Evolutionary conservation across 495 filamentous ascomycete species (phyloP).

Genomic region (Antarctomyces pellizariae): DNA sequence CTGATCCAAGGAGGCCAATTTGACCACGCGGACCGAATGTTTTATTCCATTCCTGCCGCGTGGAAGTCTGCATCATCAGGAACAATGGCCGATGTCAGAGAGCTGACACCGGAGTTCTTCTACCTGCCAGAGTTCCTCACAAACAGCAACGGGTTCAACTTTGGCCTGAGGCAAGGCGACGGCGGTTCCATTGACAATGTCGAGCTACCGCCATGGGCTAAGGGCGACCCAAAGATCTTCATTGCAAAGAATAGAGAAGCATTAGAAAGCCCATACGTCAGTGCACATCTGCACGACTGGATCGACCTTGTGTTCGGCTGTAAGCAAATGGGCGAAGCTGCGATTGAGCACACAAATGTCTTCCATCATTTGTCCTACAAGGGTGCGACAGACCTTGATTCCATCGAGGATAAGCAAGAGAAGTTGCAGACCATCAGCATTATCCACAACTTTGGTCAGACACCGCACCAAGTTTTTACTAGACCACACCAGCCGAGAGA

Average conservation of each 20-base stretch:
- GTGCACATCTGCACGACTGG: slow-evolving; percentile 75
- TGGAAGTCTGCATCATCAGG: slow-evolving; percentile 78
- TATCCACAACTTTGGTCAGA: slow-evolving; percentile 97
- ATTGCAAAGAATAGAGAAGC: slow-evolving; percentile 87
- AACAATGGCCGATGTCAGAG: slow-evolving; percentile 82
- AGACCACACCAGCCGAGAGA: slow-evolving; percentile 56
- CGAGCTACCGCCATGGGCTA: slow-evolving; percentile 79
- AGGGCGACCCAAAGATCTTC: slow-evolving; percentile 89
- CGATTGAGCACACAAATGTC: slow-evolving; percentile 76
- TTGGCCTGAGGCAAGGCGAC: slow-evolving; percentile 61
- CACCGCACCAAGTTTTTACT: slow-evolving; percentile 81
- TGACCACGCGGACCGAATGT: slow-evolving; percentile 85
- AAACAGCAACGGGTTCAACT: slow-evolving; percentile 85
- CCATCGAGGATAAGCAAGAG: slow-evolving; percentile 71
- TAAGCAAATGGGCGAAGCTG: slow-evolving; percentile 87
- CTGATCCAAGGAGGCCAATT: slow-evolving; percentile 92
- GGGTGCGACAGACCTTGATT: slow-evolving; percentile 78
- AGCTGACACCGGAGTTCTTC: slow-evolving; percentile 91
- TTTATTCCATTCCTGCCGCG: slow-evolving; percentile 77
- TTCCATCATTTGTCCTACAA: slow-evolving; percentile 92
- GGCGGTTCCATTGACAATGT: slow-evolving; percentile 65
- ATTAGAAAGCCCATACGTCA: slow-evolving; percentile 84
- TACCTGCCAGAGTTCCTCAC: slow-evolving; percentile 82
- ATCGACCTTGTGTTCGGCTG: slow-evolving; percentile 89
- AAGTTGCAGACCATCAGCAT: slow-evolving; percentile 72